Base-by-base conservation (phyloP, 495 filamentous ascomycete species). In the Penicillium coffeae region DNA sequence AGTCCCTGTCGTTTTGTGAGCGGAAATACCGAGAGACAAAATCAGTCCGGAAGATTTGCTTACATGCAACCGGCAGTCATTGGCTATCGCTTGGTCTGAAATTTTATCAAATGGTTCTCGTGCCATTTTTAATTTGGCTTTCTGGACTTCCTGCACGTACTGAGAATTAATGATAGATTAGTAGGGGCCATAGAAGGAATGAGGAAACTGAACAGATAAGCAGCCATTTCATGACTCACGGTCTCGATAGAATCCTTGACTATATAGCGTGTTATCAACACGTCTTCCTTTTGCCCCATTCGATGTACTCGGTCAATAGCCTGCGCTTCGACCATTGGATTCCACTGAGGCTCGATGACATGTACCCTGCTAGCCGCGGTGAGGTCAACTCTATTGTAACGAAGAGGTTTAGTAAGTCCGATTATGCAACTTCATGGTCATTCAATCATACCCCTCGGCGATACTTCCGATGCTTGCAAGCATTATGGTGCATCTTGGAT, bases 291-390 rank as follows among this genome's bases (percentile, higher is more conserved):
- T 47, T 80, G 78, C 0, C 75, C 74, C 19, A 81, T 64, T 27
- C 78, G 58, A 5, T 71, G 14, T 7, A 68, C 68, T 22, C 77
- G 58, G 2, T 60, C 68, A 30, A 79, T 65, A 2, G 78, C 77
- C 46, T 81, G 77, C 10, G 66, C 61, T 52, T 81, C 76, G 2
- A 79, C 64, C 19, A 62, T 65, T 0, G 78, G 78, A 33, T 80
- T 79, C 77, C 76, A 81, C 51, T 54, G 51, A 10, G 51, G 51
- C 54, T 64, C 22, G 47, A 68, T n/a, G 12, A 54, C 49, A 25
- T 42, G 39, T n/a, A 54, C 46, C 7, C 45, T 13, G 9, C 22
- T 53, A 4, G 38, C 50, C 21, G 35, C 21, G 3, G 25, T 42
- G 32, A 54, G 51, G 39, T 50, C 33, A 33, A 49, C 8, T 22